Base-by-base conservation (phyloP, 345 rosid species). In the Pelargonium nanum region DNA sequence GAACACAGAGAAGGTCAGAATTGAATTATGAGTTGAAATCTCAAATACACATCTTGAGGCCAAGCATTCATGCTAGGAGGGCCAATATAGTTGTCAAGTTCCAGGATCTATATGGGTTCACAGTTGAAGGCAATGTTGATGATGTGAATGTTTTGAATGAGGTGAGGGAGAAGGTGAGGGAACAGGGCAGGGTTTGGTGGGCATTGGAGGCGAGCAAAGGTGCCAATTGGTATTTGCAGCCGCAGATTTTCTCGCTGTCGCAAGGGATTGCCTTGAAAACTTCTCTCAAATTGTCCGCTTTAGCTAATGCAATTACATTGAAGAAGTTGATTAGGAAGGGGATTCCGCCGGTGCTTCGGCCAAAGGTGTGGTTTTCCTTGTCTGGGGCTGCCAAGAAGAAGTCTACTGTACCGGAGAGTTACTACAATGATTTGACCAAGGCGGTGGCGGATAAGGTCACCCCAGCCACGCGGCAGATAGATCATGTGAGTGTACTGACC, bases 311-410 rank as follows among this genome's bases (percentile, higher is more conserved):
- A 0, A 83, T 93, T 48, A 86, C 97, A 1, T 68, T 93, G 81
- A 89, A 81, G 90, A 83, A 75, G 81, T 79, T 93, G 75, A 80
- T 92, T 48, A 77, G 97, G 84, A 90, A 94, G 74, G 99, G 99
- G 50, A 94, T 94, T 24, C 97, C 99, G 2, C 99, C 99, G 7
- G 92, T 88, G 44, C 81, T 94, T 20, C 74, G 99, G 69, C 99
- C 97, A 0, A 94, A 90, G 81, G 92, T 94, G 51, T 94, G 99
- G 99, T 90, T 94, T 68, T 86, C 99, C 54, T 81, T 94, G 21
- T 94, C 99, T 0, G 99, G 99, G 62, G 96, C 99, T 1, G 99
- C 99, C 13, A 94, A 90, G 91, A 94, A 94, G 87, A 94, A 94
- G 68, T 90, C 97, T 50, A 90, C 96, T 10, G 99, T 88, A 24